Conservation (phyloP, 192 early-diverging fungal genomes). For the Powellomyces hirtus region DNA sequence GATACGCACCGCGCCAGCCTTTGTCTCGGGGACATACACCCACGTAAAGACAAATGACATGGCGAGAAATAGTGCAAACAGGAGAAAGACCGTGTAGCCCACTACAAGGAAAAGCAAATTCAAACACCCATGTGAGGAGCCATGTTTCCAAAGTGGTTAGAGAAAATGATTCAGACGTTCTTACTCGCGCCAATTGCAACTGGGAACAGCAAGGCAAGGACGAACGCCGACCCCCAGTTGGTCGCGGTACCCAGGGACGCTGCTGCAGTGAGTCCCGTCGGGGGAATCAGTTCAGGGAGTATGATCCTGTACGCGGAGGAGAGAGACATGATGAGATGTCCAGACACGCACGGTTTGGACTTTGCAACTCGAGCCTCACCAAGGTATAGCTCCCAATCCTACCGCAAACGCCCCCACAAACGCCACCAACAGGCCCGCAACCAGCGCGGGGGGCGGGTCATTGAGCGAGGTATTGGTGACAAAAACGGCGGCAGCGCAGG, state of each 20-base stretch:
- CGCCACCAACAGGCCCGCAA: conserved; percentile 49
- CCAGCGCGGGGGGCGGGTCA: conserved; percentile 13
- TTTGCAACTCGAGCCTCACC: conserved; percentile 35
- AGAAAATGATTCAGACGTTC: neutral
- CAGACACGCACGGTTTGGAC: too few relatives aligned
- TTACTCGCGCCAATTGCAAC: conserved; percentile 41
- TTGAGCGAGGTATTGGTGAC: conserved; percentile 54
- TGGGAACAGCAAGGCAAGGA: conserved; percentile 65
- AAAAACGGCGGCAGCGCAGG: conserved; percentile 31
- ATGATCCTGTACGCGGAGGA: conserved; percentile 51
- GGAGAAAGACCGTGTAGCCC: conserved; percentile 54
- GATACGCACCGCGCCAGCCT: neutral
- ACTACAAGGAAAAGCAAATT: conserved; percentile 19
- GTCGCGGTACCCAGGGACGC: conserved; percentile 68
- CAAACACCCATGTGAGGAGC: neutral
- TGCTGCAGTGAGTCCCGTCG: conserved; percentile 69
- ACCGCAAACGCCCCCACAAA: conserved; percentile 79
- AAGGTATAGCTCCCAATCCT: conserved; percentile 84
- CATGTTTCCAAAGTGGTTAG: neutral
- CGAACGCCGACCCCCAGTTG: conserved; percentile 69
- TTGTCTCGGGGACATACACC: conserved; percentile 77
- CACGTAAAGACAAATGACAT: conserved; percentile 65
- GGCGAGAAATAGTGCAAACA: conserved; percentile 70
- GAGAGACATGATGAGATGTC: too few relatives aligned
- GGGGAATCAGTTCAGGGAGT: conserved; percentile 73